These are phyloP conservation scores for Millerozyma acaciae DNA, from an alignment of 805 yeast species.

Conservation along the genomic window DNA sequence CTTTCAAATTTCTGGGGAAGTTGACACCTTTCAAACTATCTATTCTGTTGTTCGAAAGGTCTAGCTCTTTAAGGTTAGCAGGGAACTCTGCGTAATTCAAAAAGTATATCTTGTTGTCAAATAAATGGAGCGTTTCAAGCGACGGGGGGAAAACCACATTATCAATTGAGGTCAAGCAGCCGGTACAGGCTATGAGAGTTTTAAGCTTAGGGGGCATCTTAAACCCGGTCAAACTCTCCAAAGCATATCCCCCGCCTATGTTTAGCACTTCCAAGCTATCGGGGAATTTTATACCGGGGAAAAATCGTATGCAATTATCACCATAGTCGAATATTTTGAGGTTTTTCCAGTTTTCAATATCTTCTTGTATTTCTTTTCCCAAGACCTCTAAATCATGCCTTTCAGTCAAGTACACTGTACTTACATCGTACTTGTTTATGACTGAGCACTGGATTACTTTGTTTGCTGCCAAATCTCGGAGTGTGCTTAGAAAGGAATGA, in stretches of 20 bases:
- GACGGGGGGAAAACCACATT: conserved; percentile 31
- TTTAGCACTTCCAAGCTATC: conserved; percentile 35
- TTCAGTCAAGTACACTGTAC: conserved; percentile 32
- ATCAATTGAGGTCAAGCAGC: conserved; percentile 33
- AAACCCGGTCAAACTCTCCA: conserved; percentile 38
- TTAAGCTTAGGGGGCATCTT: conserved; percentile 32
- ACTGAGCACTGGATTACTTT: conserved; percentile 37
- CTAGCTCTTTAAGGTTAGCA: conserved; percentile 22
- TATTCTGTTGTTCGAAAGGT: conserved; percentile 37
- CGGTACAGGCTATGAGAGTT: conserved; percentile 29
- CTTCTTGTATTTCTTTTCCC: conserved; percentile 36
- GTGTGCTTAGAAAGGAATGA: conserved; percentile 17
- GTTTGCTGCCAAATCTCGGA: conserved; percentile 19
- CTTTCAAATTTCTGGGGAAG: conserved; percentile 30
- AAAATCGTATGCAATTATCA: conserved; percentile 30
- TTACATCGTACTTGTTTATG: conserved; percentile 33
- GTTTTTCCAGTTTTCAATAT: conserved; percentile 31
- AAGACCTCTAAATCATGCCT: conserved; percentile 27
- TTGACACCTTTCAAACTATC: conserved; percentile 34
- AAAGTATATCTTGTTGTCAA: conserved; percentile 36
- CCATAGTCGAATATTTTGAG: conserved; percentile 34
- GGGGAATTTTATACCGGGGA: conserved; percentile 40
- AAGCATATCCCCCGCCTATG: conserved; percentile 36
- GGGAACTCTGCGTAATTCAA: conserved; percentile 40
- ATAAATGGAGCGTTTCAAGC: conserved; percentile 30